Evolutionary conservation across 1,139 yeast species (phyloP).

Genomic region (Pichia inconspicua): DNA sequence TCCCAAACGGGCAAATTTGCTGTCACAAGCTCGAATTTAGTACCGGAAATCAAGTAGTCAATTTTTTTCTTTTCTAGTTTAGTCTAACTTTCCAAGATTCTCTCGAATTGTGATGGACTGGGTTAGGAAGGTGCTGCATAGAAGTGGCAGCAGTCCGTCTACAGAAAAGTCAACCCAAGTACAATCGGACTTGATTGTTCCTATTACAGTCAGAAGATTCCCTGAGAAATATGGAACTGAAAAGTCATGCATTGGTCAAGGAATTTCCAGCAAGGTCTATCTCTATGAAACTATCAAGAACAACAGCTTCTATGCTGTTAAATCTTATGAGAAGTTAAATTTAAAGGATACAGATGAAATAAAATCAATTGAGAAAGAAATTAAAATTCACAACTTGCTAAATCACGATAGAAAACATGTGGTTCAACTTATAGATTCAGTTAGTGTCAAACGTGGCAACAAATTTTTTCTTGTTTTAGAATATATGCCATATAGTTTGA

Average conservation of each 20-base stretch:
- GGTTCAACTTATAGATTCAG: slow-evolving; percentile 29
- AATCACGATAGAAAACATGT: slow-evolving; percentile 30
- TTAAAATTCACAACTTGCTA: slow-evolving; percentile 13
- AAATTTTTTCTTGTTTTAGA: slow-evolving; percentile 39
- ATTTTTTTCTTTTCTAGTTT: too few relatives aligned
- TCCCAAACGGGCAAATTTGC: not conserved
- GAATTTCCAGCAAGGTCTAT: slow-evolving; percentile 20
- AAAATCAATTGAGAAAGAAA: slow-evolving; percentile 34
- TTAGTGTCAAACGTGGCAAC: slow-evolving; percentile 30
- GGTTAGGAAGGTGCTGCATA: not conserved
- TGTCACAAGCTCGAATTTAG: too few relatives aligned
- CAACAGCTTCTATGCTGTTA: slow-evolving; percentile 32
- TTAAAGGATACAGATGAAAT: slow-evolving; percentile 33
- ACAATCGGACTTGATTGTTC: not conserved
- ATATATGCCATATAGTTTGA: slow-evolving; percentile 37
- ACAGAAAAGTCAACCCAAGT: not conserved
- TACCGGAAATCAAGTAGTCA: too few relatives aligned
- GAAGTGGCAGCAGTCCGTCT: not conserved
- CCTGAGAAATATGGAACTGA: slow-evolving; percentile 21
- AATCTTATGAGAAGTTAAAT: slow-evolving; percentile 28
- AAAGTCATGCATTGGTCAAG: slow-evolving; percentile 28
- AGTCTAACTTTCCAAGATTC: not conserved
- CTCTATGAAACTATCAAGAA: slow-evolving; percentile 28
- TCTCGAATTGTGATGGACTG: not conserved
- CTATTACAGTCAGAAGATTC: slow-evolving; percentile 7